Evolutionary conservation across 257 asterid genomes (phyloP).

Genomic region (Anisodus tanguticus): DNA sequence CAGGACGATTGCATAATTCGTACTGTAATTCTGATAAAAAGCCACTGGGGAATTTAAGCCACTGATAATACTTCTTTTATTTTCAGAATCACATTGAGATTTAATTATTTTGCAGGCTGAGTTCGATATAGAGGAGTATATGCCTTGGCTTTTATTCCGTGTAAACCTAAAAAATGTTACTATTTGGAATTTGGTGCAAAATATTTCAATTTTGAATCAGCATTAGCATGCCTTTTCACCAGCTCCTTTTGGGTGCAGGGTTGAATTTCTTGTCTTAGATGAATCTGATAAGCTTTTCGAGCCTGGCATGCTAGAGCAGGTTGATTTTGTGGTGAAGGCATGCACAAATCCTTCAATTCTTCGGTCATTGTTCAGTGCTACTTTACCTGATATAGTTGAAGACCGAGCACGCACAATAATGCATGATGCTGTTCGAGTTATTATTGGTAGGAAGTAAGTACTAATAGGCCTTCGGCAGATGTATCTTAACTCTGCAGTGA

Average conservation of each 20-base stretch:
- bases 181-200: not conserved
- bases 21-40: not conserved
- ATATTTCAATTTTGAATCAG: not conserved
- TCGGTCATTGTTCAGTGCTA: conserved; percentile 88
- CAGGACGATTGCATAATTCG: not conserved
- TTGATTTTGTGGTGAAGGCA: conserved; percentile 92
- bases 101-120: not conserved
- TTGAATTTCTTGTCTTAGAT: conserved; percentile 85
- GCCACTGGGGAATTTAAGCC: not conserved
- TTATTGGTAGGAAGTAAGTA: conserved; percentile 88
- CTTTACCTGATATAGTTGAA: conserved; percentile 91
- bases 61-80: not conserved
- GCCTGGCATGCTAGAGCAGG: conserved; percentile 86
- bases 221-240: not conserved
- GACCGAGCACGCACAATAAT: conserved; percentile 90
- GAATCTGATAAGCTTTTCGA: conserved; percentile 94
- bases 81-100: not conserved
- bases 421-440: conserved; percentile 91
- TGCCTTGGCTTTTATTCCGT: conserved; percentile 5
- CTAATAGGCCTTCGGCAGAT: not conserved
- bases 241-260: conserved; percentile 54
- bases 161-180: not conserved
- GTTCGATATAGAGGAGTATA: not conserved
- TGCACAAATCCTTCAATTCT: conserved; percentile 89
- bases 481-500: not conserved